Base-by-base conservation (phyloP, 768 basidiomycete species). In the Lenzites betulinus region DNA sequence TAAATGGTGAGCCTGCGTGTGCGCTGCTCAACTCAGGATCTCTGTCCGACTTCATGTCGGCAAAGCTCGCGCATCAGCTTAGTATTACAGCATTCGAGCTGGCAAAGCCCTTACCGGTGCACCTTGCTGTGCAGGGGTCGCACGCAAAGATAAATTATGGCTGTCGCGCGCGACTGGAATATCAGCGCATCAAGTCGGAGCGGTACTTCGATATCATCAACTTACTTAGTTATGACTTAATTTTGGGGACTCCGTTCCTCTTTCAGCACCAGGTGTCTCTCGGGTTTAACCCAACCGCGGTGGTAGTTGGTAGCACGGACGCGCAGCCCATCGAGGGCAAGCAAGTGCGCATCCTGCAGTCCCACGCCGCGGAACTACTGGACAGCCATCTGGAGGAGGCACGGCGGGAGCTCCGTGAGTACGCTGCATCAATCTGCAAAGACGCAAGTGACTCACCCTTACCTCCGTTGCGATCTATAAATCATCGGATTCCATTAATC, bases 401-500 rank as follows among this genome's bases (percentile, higher is more conserved):
- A 22, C 43, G 43, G 3, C 7, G 18, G 5, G 54, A 20, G 12
- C 43, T 44, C 8, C 16, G 43, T 22, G 47, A 64, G 16, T 60
- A 71, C 23, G 67, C 69, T 1, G 22, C 23, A 4, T 22, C 43
- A 22, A 44, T 44, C n/a, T 44, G 43, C 20, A 18, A 20, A 18
- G 20, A 44, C n/a, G 43, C 67, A 1, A 62, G 52, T 16, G 52
- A 64, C n/a, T 54, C 70, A 3, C 59, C 63, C 0, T 52, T 72
- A 1, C 71, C 35, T 36, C 35, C 35, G 7, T 13, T 36, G 35
- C 35, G 35, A 7, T 7, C 35, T 7, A 36, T 36, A 18, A 78
- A 77, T 54, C 74, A 78, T 63, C 46, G 41, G 1, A 78, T 78
- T 8, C 73, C 72, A 0, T 35, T 77, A 3, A 71, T 71, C 16